These are phyloP conservation scores for Caloboletus inedulis DNA, from an alignment of 1,284 basidiomycete species.

Conservation along the genomic window DNA sequence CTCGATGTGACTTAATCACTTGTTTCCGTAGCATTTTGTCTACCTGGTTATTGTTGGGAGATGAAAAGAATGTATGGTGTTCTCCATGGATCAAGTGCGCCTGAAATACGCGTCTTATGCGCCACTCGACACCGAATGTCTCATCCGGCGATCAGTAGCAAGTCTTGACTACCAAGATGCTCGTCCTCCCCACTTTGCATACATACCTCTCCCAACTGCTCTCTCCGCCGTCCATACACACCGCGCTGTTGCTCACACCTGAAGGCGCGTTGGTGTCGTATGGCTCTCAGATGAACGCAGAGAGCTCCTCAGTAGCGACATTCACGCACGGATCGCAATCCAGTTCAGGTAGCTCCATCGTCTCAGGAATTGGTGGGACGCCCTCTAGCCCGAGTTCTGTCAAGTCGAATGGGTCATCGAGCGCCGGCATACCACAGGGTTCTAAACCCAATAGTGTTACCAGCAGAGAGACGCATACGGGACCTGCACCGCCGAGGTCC, in stretches of 20 bases:
- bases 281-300: conserved; percentile 22
- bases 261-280: conserved; percentile 35
- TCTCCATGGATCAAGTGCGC: not conserved
- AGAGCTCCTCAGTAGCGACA: not conserved
- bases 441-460: conserved; percentile 25
- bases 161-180: conserved; percentile 22
- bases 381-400: conserved; percentile 19
- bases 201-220: conserved; percentile 30
- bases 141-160: not conserved
- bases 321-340: conserved; percentile 8
- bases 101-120: not conserved
- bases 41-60: not conserved
- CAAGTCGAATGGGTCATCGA: conserved; percentile 14
- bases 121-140: not conserved
- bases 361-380: conserved; percentile 3
- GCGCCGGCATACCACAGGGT: conserved; percentile 36
- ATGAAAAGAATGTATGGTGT: conserved; percentile 25
- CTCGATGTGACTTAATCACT: conserved; percentile 5
- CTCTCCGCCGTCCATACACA: conserved; percentile 30
- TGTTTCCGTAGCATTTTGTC: conserved; percentile 24
- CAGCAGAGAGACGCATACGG: conserved; percentile 9
- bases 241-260: conserved; percentile 30
- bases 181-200: conserved; percentile 29
- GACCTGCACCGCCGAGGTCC: conserved; percentile 37
- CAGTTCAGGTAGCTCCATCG: conserved; percentile 8